A percentile compares a stretch with the other conserved stretches of the same genome.
Evolutionary conservation across 1,284 basidiomycete genomes (phyloP).

Genomic region (Ceratobasidium sp.): DNA sequence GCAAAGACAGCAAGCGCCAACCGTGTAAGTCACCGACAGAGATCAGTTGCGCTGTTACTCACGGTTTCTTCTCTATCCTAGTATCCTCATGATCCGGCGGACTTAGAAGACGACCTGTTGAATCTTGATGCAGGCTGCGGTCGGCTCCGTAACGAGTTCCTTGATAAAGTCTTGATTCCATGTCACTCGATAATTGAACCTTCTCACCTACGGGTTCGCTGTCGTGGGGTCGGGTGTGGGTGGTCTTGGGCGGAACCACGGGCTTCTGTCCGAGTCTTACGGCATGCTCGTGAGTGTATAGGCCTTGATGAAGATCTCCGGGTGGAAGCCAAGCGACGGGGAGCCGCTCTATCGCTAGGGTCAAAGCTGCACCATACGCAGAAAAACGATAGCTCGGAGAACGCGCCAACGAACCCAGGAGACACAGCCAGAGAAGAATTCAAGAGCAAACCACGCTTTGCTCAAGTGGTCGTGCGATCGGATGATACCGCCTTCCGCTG

Average conservation of each 20-base stretch:
- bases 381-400: not conserved
- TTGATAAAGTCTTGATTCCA: constrained; percentile 1
- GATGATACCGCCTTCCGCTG: constrained; percentile 19
- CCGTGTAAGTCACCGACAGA: not conserved
- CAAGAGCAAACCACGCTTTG: constrained; percentile 9
- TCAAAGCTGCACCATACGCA: not conserved
- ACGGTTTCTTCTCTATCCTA: not conserved
- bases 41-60: not conserved
- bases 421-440: not conserved
- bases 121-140: not conserved
- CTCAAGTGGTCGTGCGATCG: constrained; percentile 36
- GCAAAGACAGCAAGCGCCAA: not conserved
- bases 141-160: not conserved
- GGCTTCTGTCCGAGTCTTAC: not conserved
- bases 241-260: constrained; percentile 32
- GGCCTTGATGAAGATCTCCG: not conserved
- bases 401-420: not conserved
- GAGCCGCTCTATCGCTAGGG: constrained; percentile 17
- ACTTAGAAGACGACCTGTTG: not conserved
- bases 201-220: constrained; percentile 13
- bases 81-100: constrained; percentile 1
- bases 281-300: not conserved
- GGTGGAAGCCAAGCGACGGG: not conserved
- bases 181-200: constrained; percentile 28
- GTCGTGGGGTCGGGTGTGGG: constrained; percentile 8